Base-by-base conservation (phyloP, 495 filamentous ascomycete species). In the Aspergillus campestris region DNA sequence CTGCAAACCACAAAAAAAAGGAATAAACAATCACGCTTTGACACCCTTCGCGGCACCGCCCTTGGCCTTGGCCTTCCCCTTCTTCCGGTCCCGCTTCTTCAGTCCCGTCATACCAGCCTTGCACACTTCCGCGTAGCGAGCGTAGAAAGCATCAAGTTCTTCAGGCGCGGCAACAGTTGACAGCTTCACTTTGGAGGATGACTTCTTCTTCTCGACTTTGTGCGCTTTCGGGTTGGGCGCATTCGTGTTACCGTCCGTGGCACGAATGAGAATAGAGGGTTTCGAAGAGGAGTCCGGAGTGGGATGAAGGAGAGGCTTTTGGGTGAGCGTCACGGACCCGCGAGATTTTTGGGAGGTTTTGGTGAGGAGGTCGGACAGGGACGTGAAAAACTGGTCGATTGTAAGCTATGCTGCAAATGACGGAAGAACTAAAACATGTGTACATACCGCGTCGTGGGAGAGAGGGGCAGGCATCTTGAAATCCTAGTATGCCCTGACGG, bases 21-120 rank as follows among this genome's bases (percentile, higher is more conserved):
- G 14, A 14, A 56, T 15, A 56, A 55, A 15, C 47, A 35, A 45
- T 60, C 66, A 76, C 45, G 61, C 62, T 56, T 75, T 71, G 1
- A 50, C 29, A 48, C 54, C 71, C 56, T 79, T 81, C 69, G 78
- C 80, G 43, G 64, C 62, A 38, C 53, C 61, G 5, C 59, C 69
- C 69, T 79, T 86, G 63, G 79, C 85, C 77, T 84, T 87, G 44
- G 79, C 80, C 72, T 80, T 80, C 40, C 73, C 73, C 67, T 86
- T 86, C 73, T 90, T 95, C 53, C 88, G 74, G 72, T 96, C 89
- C 44, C 91, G 70, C 70, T 94, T 95, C 84, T 95, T 97, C 71
- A 98, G 55, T 13, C 74, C 79, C 27, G 77, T 71, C 90, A 96
- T 97, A 12, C 89, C 88, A 0, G 73, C 65, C 69, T 92, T 96